Base-by-base conservation (phyloP, 768 basidiomycete genomes). In the Pulveroboletus ravenelii region DNA sequence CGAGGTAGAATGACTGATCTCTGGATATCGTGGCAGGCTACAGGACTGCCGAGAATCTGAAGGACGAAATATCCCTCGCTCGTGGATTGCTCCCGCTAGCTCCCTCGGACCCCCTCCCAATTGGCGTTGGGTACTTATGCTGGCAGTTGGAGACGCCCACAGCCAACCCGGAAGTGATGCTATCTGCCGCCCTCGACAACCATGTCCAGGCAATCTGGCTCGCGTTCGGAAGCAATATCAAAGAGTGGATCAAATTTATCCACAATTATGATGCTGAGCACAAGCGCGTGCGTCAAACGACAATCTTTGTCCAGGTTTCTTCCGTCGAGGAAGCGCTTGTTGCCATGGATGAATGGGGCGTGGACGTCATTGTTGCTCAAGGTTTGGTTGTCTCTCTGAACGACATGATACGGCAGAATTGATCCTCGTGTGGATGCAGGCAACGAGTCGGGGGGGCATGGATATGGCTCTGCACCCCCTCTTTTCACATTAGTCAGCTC, bases 361-460 rank as follows among this genome's bases (percentile, higher is more conserved):
- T 74, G 8, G 90, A 93, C 63, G 78, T 83, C 34, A 66, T 93
- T 48, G 81, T 93, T 15, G 85, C 80, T 3, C 90, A 93, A 80
- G 88, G 90, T 87, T 57, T 48, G 50, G 38, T 47, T 15, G 38
- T 45, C 44, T 49, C 42, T 43, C 43, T 49, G 40, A n/a, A 25
- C 18, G 2, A 17, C 6, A 31, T 6, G 36, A 27, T 27, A 27
- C 23, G 32, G 23, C 35, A 38, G 14, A 29, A 46, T 31, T 32
- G 46, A 49, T 50, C 52, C 36, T 50, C 43, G 31, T 38, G 45
- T 15, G 44, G 6, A 27, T 50, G 15, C 48, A 91, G 89, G 89
- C 5, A 79, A 74, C 49, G 90, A 93, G 68, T 79, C 87, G 35
- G 90, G 90, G 8, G 90, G 90, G 25, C 90, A 92, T 66, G 88